Evolutionary conservation across 805 yeast species (phyloP).

Genomic region (Kodamaea nitidulidarum): DNA sequence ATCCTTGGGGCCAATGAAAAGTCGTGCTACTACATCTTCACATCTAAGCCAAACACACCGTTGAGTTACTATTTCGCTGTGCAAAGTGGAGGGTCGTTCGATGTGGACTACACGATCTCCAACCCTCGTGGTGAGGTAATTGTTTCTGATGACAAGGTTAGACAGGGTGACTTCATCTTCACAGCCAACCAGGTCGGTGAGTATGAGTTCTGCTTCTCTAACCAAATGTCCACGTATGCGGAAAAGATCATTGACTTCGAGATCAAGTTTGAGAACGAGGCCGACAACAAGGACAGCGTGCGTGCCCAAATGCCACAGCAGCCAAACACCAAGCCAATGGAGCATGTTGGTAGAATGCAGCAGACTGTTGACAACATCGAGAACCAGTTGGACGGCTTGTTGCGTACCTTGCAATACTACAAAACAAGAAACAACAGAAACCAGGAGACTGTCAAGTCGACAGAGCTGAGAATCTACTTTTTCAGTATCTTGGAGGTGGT

Average conservation of each 20-base stretch:
- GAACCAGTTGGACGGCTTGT: constrained; percentile 51
- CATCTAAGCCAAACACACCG: constrained; percentile 53
- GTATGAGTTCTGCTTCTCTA: constrained; percentile 81
- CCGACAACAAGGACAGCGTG: constrained; percentile 25
- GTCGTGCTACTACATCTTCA: constrained; percentile 68
- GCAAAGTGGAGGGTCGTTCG: constrained; percentile 74
- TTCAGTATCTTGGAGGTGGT: constrained; percentile 67
- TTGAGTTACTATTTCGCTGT: constrained; percentile 82
- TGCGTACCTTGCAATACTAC: constrained; percentile 70
- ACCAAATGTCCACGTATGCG: constrained; percentile 75
- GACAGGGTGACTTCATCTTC: constrained; percentile 78
- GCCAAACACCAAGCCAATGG: constrained; percentile 46
- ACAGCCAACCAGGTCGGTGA: constrained; percentile 67
- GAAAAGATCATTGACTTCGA: constrained; percentile 86
- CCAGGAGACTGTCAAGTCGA: constrained; percentile 79
- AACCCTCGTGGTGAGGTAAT: constrained; percentile 56
- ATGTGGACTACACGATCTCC: constrained; percentile 64
- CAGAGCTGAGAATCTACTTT: constrained; percentile 75
- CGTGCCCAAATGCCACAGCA: constrained; percentile 59
- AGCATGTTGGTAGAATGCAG: constrained; percentile 51
- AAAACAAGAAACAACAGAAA: constrained; percentile 88
- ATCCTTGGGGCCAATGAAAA: constrained; percentile 70
- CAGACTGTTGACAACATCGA: constrained; percentile 57
- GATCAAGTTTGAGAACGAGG: constrained; percentile 49
- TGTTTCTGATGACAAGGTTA: constrained; percentile 53